Evolutionary conservation across 2,329 filamentous ascomycete species (phyloP).

Genomic region (Aspergillus ibericus): DNA sequence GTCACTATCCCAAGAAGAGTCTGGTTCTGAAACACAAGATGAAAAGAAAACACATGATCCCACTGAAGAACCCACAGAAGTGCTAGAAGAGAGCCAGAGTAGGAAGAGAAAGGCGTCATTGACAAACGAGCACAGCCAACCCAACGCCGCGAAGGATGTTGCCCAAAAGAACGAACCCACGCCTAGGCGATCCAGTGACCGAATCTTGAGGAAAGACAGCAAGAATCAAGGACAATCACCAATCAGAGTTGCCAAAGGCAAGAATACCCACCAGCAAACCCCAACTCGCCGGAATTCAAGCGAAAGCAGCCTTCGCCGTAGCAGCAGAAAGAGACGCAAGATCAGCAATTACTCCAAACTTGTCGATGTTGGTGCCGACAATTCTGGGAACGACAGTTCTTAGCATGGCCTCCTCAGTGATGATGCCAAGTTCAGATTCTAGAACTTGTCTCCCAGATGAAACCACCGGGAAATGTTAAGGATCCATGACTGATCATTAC

Average conservation of each 20-base stretch:
- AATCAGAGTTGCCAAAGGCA: neutral
- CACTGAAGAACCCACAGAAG: neutral
- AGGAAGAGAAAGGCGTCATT: constrained; percentile 9
- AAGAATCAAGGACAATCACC: neutral
- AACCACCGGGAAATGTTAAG: neutral
- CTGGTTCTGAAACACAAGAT: neutral
- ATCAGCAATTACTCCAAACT: constrained; percentile 33
- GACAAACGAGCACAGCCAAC: neutral
- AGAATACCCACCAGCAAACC: neutral
- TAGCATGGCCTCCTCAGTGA: neutral
- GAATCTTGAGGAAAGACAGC: constrained; percentile 1
- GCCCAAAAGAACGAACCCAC: neutral
- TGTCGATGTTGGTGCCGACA: constrained; percentile 29
- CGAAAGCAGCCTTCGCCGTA: constrained; percentile 16
- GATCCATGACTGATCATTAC: neutral
- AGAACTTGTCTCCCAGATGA: neutral
- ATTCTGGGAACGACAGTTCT: constrained; percentile 21
- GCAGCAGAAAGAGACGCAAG: constrained; percentile 29
- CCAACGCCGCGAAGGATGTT: neutral
- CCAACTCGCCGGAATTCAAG: neutral
- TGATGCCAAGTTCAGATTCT: neutral
- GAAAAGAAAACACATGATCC: constrained; percentile 1
- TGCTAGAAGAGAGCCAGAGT: neutral
- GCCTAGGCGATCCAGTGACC: neutral
- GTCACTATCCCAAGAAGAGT: neutral